Evolutionary conservation across 371 early-diverging fungal species (phyloP), one percentile per base, ranked within the genome.

Genomic region (Apophysomyces elegans): DNA sequence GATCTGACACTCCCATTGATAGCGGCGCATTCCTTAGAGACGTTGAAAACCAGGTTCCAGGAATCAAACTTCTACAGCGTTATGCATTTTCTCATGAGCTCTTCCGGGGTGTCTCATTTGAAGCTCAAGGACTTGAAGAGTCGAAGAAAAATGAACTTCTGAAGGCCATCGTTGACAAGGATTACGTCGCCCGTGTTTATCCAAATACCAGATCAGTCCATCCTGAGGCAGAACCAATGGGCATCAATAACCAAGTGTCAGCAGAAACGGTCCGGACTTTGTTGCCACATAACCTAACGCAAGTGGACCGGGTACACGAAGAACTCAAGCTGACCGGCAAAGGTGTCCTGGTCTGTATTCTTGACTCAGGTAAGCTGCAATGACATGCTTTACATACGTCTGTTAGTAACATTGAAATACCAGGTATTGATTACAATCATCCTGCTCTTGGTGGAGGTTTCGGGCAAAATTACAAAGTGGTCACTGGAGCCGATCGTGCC

Each of bases 391-490:
- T 7, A 86, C 88, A 43, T 71, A 84, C 39, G 80, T 85, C 67
- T 86, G 79, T 71, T 71, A 65, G 39, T 86, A 85, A 69, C 83
- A 84, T 7, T 86, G 83, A 18, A 74, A 86, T 57, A 81, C 84
- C 69, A 65, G 87, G 92, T n/a, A 71, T 87, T 6, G 85, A 87
- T 46, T 87, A 81, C 61, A 72, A 65, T 56, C 93, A 92, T 65
- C 90, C 91, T 1, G 89, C 89, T 0, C 67, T 91, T 6, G 83
- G 88, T 26, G 87, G 88, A 4, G 79, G 88, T 37, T 88, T 88
- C 65, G 90, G 90, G 1, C 63, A 64, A 43, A 59, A 46, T 32
- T 66, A 50, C 26, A 71, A 61, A 59, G 66, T 71, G n/a, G 56
- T 59, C 11, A 44, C 37, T 26, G 65, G 64, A n/a, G 58, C 65